Evolutionary conservation across 75 land plant species (phyloP), one percentile per base, ranked within the genome.

Genomic region (Cupressus sempervirens): DNA sequence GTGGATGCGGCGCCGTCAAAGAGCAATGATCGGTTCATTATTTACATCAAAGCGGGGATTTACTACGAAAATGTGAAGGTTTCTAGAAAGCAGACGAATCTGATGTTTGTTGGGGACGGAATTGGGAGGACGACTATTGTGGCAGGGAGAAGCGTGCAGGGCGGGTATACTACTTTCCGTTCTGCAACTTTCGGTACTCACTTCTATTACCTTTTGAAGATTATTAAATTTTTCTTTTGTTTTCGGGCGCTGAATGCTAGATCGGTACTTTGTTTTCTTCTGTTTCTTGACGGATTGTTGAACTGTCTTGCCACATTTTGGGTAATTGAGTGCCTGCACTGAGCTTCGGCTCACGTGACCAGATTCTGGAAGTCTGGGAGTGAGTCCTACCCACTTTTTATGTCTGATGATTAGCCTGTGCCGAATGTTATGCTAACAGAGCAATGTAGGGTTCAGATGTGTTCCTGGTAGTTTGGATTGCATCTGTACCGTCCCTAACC

Each of bases 141-240:
- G 0, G 87, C 85, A 2, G 58, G 30, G 26, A 30, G 79, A 32
- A 89, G 76, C 26, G 72, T 41, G 4, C 11, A 20, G 30, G 89
- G 30, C 20, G 91, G 91, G 54, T 76, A 58, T 58, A 88, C 90
- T 54, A 89, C 91, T 0, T 89, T 81, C 76, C 58, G 65, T 67
- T 89, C 91, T 30, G 91, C 90, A 34, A 89, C 91, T 35, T 70
- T 89, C 8, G 80, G 91, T 89, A 85, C 40, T 81, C 8, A 14
- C 7, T 11, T 30, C 32, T 72, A 12, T 72, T 3, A 0, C 35
- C n/a, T 30, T 30, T 72, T 72, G 32, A 11, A 8, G 30, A 7
- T 1, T 32, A n/a, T n/a, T n/a, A n/a, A 11, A 30, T 6, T 62
- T 6, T 62, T 72, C 0, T 32, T 23, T 62, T 72, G 0, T 12